Base-by-base conservation (phyloP, 2,329 filamentous ascomycete species). In the Scolecobasidium constrictum region DNA sequence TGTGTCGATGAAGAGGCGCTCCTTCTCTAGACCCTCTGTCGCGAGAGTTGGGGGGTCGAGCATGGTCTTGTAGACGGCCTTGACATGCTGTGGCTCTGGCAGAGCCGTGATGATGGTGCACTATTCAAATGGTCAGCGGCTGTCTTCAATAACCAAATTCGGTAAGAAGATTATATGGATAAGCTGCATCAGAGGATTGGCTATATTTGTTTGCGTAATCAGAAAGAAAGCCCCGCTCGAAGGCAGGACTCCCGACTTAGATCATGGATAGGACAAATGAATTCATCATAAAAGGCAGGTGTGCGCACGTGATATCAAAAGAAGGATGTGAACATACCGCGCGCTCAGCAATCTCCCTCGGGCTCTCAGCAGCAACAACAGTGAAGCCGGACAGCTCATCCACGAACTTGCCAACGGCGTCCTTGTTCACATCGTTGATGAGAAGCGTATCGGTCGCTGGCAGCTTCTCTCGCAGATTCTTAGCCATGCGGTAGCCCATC, bases 1-100 rank as follows among this genome's bases (percentile, higher is more conserved):
- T 62, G 84, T 90, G 62, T 98, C 92, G 57, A 98, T 92, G 61
- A 94, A 95, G 45, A 95, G 66, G 31, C 87, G 80, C 45, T 81
- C 68, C 40, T 71, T 72, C 33, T 68, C 65, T 2, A 67, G 51
- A 1, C 65, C 57, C 16, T 69, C 55, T 22, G 61, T 61, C 5
- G 72, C 67, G 4, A 80, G 67, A 4, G 62, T 67, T 5, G 71
- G 66, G 2, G 72, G 66, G 37, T 75, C 70, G 35, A 94, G 69
- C 57, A 96, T 87, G 43, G 81, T 73, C 37, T 77, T 68, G 61
- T 87, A 95, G 31, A 94, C 86, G 40, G 75, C 74, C 56, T 83
- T 82, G 45, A 96, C 90, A 57, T 96, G 90, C 20, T 81, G 73
- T 1, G 90, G 86, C 53, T 94, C 86, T 0, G 92, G 92, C 2